Evolutionary conservation across 1,284 basidiomycete genomes (phyloP), one percentile per base, ranked within the genome.

Genomic region (Pseudozyma pruni): DNA sequence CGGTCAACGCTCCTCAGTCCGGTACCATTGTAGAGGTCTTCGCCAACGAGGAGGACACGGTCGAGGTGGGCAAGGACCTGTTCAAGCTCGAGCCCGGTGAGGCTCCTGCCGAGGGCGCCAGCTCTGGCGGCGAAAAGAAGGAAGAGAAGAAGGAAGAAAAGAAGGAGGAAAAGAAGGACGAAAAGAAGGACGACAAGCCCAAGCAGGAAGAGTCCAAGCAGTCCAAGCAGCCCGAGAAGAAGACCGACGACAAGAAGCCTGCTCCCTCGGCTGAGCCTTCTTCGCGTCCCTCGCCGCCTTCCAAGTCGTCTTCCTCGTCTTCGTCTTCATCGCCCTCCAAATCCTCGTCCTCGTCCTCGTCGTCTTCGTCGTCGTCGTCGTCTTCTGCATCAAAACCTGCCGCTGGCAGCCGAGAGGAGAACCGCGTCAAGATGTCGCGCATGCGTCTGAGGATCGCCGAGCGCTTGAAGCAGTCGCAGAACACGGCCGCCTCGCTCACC

Each of bases 371-470:
- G 9, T 53, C 50, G 10, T 46, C 56, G 3, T 53, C 46, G 16
- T 49, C 67, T 7, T 54, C 56, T 4, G 54, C 64, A 32, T 55
- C 76, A 35, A 73, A 70, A 64, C 44, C 71, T 25, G 57, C 55
- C 11, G 54, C 61, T 17, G 78, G 78, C 72, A 72, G 85, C 79
- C 88, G 94, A 64, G 89, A 86, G 73, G 94, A 97, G 87, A 94
- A 91, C 20, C 87, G 94, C 78, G 93, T 91, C 79, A 81, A 81
- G 74, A 81, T 81, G 80, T 75, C 64, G 57, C 71, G 80, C 22
- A 98, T 98, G 96, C 92, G 95, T 64, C 87, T 91, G 75, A 91
- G 95, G 69, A 98, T 98, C 80, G 92, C 95, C 44, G 93, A 96
- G 85, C 92, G 95, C 59, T 88, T 98, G 82, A 98, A 98, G 87